Evolutionary conservation across 2,329 filamentous ascomycete genomes (phyloP), one percentile per base, ranked within the genome.

Genomic region (Lachnellula suecica): DNA sequence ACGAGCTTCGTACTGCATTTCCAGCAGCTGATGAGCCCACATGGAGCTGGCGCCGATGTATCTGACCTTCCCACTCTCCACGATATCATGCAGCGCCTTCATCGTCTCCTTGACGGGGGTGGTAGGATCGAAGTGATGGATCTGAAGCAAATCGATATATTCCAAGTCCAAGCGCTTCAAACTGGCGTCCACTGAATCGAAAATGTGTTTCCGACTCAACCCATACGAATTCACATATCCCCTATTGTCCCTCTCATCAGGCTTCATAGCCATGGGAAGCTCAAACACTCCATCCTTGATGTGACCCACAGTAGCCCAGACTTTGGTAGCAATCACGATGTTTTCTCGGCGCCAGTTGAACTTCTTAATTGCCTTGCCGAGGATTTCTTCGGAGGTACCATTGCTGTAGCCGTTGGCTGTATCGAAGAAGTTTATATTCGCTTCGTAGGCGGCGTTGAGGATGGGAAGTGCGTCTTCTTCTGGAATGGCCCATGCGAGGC

Each of bases 321-420:
- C 79, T 70, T 88, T 88, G n/a, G 80, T 82, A 56, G 88, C 68
- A 62, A 89, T 81, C 20, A 88, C 79, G 41, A 89, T 72, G 56
- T 83, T 83, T 51, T 78, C 71, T 20, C 86, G 79, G 0, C 84
- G 84, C 57, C 88, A 86, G 35, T 76, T 72, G 73, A 81, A 87
- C 53, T 82, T 73, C 60, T 79, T 80, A 55, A 89, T 71, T 2
- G 85, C 85, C 66, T 84, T 85, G 23, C 58, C 59, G 17, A 61
- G 47, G 24, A 61, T 60, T 24, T 55, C 45, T 45, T 61, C 59
- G 2, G 76, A 79, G 1, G 67, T 68, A 19, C 80, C 80, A 52
- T 81, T 81, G 47, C 76, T 79, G 68, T 83, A 84, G 9, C 74
- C 47, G 22, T 63, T 59, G 11, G 61, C 78, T 66, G 62, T 72